Evolutionary conservation across 2,329 filamentous ascomycete genomes (phyloP), one percentile per base, ranked within the genome.

Genomic region (Pyrenophora graminea): DNA sequence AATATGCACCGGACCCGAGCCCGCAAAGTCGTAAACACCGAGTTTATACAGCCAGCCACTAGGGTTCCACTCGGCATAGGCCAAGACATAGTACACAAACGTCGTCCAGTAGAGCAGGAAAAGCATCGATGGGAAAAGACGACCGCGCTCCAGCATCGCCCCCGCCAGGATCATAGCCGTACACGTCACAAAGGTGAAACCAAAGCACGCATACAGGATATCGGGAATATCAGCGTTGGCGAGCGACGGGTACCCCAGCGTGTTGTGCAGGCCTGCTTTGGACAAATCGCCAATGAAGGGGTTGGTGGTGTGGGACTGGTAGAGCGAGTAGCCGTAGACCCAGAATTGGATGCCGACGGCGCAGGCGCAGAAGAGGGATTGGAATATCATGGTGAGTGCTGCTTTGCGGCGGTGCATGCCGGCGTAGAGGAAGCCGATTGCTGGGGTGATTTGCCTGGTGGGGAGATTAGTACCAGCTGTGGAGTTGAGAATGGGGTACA

Each of bases 1-100:
- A 66, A 91, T 88, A 74, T 91, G 88, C 17, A 91, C 88, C 32
- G 88, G 87, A 10, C 86, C 88, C 39, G 87, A 87, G 38, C 88
- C 88, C 30, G 88, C 87, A 63, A 90, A 91, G 72, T 91, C 88
- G 61, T 89, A 82, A 21, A 85, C 83, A 40, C 85, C 85, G 36
- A 90, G 80, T 17, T 82, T 81, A 73, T 80, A 86, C 23, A 89
- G 80, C 86, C 87, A 91, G 39, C 88, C 88, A 55, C 84, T 85
- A 44, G 79, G 75, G 72, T 90, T 90, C 88, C 87, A 91, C 39
- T 88, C 90, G 82, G 87, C 90, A 74, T 88, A 89, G 39, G 88
- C 87, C 54, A 90, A 52, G n/a, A 68, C 51, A n/a, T 71, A 70
- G 50, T 72, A 70, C 2, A 70, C 69, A 15, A 70, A 71, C 1